phyloP scores from a whole-genome alignment of 345 rosid species.

The Sapria himalayana region DNA sequence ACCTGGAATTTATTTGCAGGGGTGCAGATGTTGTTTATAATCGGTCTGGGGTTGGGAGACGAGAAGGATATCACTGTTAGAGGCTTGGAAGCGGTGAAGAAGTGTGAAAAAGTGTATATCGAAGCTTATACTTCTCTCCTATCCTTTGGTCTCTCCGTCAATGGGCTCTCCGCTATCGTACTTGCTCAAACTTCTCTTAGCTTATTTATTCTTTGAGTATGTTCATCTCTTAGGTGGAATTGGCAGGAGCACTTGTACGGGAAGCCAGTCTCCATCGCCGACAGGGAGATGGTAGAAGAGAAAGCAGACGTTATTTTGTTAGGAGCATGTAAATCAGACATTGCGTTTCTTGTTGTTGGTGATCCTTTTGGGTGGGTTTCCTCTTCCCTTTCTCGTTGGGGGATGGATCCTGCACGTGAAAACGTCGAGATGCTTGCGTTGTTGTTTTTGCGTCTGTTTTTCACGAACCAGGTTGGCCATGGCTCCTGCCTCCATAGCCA shows the following conservation, averaged over 20 bases:
- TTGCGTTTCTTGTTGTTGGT: conserved; percentile 83
- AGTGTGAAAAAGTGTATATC: conserved; percentile 57
- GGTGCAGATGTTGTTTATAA: conserved; percentile 44
- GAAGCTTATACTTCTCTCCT: conserved; percentile 93
- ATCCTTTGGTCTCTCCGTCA: conserved; percentile 60
- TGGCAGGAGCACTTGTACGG: conserved; percentile 55
- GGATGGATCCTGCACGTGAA: no score
- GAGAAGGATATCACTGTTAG: conserved; percentile 64
- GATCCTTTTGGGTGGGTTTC: conserved; percentile 92
- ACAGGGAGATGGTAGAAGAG: conserved; percentile 88
- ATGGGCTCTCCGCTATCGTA: conserved; percentile 58
- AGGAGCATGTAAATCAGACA: conserved; percentile 29
- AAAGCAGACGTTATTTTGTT: conserved; percentile 39
- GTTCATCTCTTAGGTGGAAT: background rate
- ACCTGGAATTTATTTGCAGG: background rate
- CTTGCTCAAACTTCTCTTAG: background rate
- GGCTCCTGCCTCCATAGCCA: no score
- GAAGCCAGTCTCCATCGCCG: conserved; percentile 40
- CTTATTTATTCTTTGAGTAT: background rate
- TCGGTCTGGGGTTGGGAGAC: conserved; percentile 72
- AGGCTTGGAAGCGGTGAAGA: conserved; percentile 64
- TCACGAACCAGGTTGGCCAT: no score
- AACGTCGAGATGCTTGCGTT: no score
- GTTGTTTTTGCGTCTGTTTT: no score
- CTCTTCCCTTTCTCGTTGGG: no score